Evolutionary conservation across 2,329 filamentous ascomycete species (phyloP), one percentile per base, ranked within the genome.

Genomic region (Onygenales sp.): DNA sequence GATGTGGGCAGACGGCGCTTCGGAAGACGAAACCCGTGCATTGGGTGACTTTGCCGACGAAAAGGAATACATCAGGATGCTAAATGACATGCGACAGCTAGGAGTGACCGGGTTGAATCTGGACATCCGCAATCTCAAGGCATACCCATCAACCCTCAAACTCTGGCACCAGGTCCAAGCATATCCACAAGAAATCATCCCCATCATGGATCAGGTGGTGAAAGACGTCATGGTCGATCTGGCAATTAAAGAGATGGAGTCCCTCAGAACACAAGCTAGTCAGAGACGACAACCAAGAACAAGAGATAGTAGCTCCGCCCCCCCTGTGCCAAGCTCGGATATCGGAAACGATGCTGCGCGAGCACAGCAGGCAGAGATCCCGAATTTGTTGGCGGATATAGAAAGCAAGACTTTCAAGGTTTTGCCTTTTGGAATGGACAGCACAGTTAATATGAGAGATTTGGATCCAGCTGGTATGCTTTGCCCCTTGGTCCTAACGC

Each of bases 101-200:
- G 91, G 91, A 45, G 82, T 90, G 7, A 86, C 84, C 14, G 86
- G 87, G 54, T 78, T 98, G 42, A 96, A 96, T 66, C 73, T 98
- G 42, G 90, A 98, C 66, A 83, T 91, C 51, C 83, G 83, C 54
- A 94, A 98, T 62, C 77, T 98, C 55, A 95, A 94, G 67, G 80
- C 91, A 10, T 98, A 96, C 66, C 93, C 94, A 2, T 84, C 89
- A 1, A 97, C 93, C 0, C 78, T 86, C 62, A 97, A 97, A 73
- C 77, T 98, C 53, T 97, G 90, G 88, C 88, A 97, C 68, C 94
- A 98, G 70, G 77, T 94, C 54, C 89, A 95, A 67, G 85, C 87
- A 11, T 98, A 96, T 65, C 93, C 93, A 0, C 90, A 93, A 65
- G 93, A 98, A 78, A 91, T 98, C 51, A 87, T 98, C 44, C 91